Conservation (phyloP, 225 moss, liverwort and hornwort genomes). For the Polytrichum formosum region DNA sequence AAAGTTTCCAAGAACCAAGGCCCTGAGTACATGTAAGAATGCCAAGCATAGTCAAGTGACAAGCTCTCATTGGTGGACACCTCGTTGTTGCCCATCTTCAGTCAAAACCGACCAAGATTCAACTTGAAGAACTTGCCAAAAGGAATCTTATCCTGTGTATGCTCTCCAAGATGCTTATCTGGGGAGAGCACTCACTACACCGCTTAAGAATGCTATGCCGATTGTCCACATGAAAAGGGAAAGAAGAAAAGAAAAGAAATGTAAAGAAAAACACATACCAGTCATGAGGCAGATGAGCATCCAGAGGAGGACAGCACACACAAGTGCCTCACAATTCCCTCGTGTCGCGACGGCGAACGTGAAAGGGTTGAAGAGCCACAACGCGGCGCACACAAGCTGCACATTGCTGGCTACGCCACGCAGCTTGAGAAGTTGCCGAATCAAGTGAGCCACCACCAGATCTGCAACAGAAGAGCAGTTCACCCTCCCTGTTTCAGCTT, state of each 20-base stretch:
- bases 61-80: no score
- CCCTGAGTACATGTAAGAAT: no score
- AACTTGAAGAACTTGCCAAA: no score
- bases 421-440: conserved; percentile 66
- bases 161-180: no score
- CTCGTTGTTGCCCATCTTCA: no score
- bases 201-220: no score
- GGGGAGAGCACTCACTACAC: no score
- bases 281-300: conserved; percentile 89
- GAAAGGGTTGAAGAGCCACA: conserved; percentile 98
- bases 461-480: conserved; percentile 57
- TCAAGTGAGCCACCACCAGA: conserved; percentile 74
- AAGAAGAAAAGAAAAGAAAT: neutral
- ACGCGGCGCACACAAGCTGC: conserved; percentile 51
- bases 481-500: conserved; percentile 14
- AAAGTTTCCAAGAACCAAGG: no score
- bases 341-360: conserved; percentile 96
- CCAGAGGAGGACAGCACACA: conserved; percentile 83
- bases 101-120: no score
- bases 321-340: conserved; percentile 92
- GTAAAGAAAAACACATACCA: conserved; percentile 32
- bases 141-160: no score
- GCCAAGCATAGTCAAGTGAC: no score
- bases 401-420: conserved; percentile 52
- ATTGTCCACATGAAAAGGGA: no score